Conservation (phyloP, 345 rosid species). For the Hirschfeldia incana region DNA sequence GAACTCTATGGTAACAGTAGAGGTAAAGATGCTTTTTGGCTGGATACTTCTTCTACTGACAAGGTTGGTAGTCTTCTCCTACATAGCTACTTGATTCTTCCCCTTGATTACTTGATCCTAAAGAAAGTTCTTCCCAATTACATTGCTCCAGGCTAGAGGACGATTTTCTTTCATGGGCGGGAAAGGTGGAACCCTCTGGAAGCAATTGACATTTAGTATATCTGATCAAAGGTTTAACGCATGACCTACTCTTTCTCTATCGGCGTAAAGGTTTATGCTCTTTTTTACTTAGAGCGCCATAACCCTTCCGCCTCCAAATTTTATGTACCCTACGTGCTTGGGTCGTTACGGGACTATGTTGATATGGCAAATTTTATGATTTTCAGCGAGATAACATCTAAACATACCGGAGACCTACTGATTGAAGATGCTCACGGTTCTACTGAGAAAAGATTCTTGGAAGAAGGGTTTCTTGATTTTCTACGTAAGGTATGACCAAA, state of each 20-base stretch:
- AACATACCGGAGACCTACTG: slow-evolving; percentile 58
- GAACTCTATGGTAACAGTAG: slow-evolving; percentile 53
- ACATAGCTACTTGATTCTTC: neutral
- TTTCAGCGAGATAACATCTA: slow-evolving; percentile 43
- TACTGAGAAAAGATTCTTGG: slow-evolving; percentile 48
- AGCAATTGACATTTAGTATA: slow-evolving; percentile 80
- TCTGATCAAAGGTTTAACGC: slow-evolving; percentile 65
- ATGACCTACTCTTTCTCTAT: slow-evolving; percentile 38
- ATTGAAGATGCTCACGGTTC: slow-evolving; percentile 64
- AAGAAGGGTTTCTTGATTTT: slow-evolving; percentile 74
- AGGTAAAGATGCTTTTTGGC: slow-evolving; percentile 87
- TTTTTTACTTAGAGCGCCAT: slow-evolving; percentile 18
- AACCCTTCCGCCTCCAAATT: slow-evolving; percentile 19
- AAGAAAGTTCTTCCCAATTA: neutral
- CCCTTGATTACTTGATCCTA: neutral
- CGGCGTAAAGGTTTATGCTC: slow-evolving; percentile 32
- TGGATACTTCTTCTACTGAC: slow-evolving; percentile 92
- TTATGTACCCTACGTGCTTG: neutral
- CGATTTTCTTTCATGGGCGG: slow-evolving; percentile 95
- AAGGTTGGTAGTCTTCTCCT: slow-evolving; percentile 46
- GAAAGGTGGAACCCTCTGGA: slow-evolving; percentile 95
- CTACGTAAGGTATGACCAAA: slow-evolving; percentile 60
- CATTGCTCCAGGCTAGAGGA: slow-evolving; percentile 67
- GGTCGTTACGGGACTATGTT: slow-evolving; percentile 6
- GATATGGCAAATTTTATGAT: slow-evolving; percentile 7